Evolutionary conservation across 140 eudicot genomes (phyloP).

Genomic region (Oenanthe javanica): DNA sequence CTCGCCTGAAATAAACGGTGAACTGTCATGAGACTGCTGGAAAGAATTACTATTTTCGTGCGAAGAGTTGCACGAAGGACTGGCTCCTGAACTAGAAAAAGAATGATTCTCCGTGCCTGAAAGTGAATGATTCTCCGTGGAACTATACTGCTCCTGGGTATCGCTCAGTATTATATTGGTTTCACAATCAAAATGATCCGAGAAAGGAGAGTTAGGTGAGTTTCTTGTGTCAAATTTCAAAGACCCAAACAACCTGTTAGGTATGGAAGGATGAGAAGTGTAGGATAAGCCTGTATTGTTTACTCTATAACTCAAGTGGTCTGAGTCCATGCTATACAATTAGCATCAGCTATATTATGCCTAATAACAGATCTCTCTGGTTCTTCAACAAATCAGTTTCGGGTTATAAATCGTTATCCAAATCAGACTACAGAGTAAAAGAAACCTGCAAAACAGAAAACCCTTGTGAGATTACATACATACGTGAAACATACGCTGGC

Average conservation of each 20-base stretch:
- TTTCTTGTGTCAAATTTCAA: conserved; percentile 46
- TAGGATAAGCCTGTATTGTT: conserved; percentile 42
- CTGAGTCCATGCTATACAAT: conserved; percentile 60
- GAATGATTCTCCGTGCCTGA: conserved; percentile 20
- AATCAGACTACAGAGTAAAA: background rate
- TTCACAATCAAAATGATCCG: conserved; percentile 47
- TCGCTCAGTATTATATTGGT: conserved; percentile 34
- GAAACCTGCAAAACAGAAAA: background rate
- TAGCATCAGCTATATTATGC: conserved; percentile 33
- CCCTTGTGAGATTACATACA: background rate
- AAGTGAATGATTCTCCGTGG: conserved; percentile 29
- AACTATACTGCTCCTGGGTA: conserved; percentile 47
- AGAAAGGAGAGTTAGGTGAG: conserved; percentile 81
- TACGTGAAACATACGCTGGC: background rate
- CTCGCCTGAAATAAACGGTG: conserved; percentile 12
- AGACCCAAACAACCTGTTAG: conserved; percentile 35
- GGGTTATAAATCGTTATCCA: background rate
- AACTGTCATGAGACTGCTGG: conserved; percentile 24
- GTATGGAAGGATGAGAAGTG: conserved; percentile 32
- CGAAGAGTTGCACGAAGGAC: conserved; percentile 42
- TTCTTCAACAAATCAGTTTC: background rate
- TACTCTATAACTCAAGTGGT: conserved; percentile 37
- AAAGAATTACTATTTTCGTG: conserved; percentile 43
- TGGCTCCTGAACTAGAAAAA: conserved; percentile 35
- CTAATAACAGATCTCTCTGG: background rate